Percentiles rank a stretch among this genome's conserved stretches.
These are phyloP conservation scores for Maudiozyma serrabonitensis DNA, from an alignment of 805 yeast species.

Conservation along the genomic window DNA sequence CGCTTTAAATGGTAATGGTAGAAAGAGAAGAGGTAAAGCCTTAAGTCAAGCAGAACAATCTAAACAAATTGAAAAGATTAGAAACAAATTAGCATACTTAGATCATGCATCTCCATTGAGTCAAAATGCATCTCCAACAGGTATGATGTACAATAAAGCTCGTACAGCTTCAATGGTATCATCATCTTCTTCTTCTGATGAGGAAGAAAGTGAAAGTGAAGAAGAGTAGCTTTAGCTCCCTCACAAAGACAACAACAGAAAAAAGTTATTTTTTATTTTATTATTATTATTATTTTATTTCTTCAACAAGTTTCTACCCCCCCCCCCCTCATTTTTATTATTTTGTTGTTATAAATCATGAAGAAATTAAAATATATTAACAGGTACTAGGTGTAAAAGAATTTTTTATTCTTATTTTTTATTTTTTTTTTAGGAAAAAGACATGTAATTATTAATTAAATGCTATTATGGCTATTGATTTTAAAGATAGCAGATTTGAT, in stretches of 20 bases:
- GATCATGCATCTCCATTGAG: slow-evolving; percentile 44
- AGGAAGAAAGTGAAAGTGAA: slow-evolving; percentile 54
- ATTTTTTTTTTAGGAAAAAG: not conserved
- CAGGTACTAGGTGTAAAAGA: not conserved
- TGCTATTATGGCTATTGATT: not conserved
- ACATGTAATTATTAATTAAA: not conserved
- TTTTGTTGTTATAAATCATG: not conserved
- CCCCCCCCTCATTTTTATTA: not conserved
- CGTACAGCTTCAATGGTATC: slow-evolving; percentile 5
- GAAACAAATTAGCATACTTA: slow-evolving; percentile 65
- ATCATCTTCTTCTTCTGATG: slow-evolving; percentile 25
- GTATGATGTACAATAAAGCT: slow-evolving; percentile 6
- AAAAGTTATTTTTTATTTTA: not conserved
- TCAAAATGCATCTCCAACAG: slow-evolving; percentile 33
- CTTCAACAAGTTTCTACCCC: too few species aligned
- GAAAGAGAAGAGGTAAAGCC: slow-evolving; percentile 44
- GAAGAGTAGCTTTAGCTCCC: slow-evolving; percentile 40
- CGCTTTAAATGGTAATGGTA: slow-evolving; percentile 9
- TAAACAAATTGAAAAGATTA: slow-evolving; percentile 59
- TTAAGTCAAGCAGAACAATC: slow-evolving; percentile 57
- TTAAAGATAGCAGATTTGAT: not conserved
- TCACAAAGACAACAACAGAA: too few species aligned
- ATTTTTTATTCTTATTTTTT: too few species aligned
- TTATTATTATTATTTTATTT: too few species aligned
- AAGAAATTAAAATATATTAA: not conserved